A percentile compares a stretch with the other conserved stretches of the same genome.
Evolutionary conservation across 2,329 filamentous ascomycete species (phyloP).

Genomic region (Raffaelea albimanens): DNA sequence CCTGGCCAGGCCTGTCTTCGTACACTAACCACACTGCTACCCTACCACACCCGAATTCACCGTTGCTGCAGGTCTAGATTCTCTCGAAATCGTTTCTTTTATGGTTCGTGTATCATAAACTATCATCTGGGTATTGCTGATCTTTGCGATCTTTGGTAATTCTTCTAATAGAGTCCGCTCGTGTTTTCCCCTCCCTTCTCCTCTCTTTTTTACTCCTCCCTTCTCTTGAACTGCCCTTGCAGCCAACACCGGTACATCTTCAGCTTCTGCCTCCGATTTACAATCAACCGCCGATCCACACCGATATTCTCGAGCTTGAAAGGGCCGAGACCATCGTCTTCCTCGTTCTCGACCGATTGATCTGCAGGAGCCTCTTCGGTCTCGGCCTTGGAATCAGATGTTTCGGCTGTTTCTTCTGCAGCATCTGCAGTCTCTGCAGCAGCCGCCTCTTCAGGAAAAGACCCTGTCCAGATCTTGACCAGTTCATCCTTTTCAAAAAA

Average conservation of each 20-base stretch:
- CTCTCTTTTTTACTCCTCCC: neutral
- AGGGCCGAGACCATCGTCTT: constrained; percentile 18
- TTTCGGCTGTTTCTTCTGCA: neutral
- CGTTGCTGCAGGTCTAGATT: no score
- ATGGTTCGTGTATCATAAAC: no score
- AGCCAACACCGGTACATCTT: constrained; percentile 99
- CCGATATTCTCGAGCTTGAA: constrained; percentile 74
- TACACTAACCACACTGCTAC: no score
- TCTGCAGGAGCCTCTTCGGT: neutral
- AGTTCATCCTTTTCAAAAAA: constrained; percentile 91
- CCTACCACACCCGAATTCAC: no score
- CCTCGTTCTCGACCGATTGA: neutral
- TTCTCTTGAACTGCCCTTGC: constrained; percentile 69
- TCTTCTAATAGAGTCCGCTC: no score
- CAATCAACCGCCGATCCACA: constrained; percentile 78
- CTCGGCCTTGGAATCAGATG: neutral
- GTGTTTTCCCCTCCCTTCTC: neutral
- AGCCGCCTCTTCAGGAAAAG: neutral
- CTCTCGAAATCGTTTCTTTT: no score
- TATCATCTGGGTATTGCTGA: no score
- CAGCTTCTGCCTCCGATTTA: constrained; percentile 80
- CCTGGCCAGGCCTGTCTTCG: no score
- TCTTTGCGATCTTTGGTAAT: no score
- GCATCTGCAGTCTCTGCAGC: neutral
- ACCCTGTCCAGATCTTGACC: constrained; percentile 62